These are phyloP conservation scores for Zymoseptoria ardabiliae DNA, from an alignment of 2,329 filamentous ascomycete genomes.

Conservation along the genomic window DNA sequence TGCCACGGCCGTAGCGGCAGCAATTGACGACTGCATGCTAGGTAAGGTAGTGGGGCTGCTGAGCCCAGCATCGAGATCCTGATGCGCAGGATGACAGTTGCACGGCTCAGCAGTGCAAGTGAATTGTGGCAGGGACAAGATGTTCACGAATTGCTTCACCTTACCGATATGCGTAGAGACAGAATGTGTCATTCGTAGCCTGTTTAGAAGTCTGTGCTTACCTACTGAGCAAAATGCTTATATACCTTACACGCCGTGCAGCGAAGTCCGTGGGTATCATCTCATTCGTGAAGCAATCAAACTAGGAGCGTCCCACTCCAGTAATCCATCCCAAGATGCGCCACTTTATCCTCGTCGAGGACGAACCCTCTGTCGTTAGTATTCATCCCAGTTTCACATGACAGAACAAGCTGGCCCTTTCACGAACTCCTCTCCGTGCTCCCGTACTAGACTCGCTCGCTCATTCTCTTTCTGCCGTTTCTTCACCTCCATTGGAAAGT, in stretches of 20 bases:
- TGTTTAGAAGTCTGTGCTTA: neutral
- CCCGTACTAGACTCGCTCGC: constrained; percentile 56
- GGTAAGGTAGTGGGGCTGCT: neutral
- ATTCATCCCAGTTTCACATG: constrained; percentile 22
- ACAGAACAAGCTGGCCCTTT: constrained; percentile 22
- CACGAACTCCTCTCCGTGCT: constrained; percentile 31
- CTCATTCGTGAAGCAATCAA: neutral
- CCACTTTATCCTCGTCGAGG: neutral
- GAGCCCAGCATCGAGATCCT: neutral
- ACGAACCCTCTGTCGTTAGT: neutral
- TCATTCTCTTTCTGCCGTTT: constrained; percentile 60
- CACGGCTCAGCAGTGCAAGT: no score
- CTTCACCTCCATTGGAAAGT: constrained; percentile 68
- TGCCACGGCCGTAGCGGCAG: neutral
- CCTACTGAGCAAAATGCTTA: neutral
- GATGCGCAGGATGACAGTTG: no score
- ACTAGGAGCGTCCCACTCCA: neutral
- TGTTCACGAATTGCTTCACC: no score
- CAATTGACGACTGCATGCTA: neutral
- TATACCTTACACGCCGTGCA: neutral
- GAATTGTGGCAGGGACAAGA: no score
- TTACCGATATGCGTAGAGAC: no score
- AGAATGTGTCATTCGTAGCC: neutral
- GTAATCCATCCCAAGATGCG: neutral
- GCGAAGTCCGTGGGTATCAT: neutral